Conservation (phyloP, 176 grass and related monocot genomes). For the Olyra latifolia region DNA sequence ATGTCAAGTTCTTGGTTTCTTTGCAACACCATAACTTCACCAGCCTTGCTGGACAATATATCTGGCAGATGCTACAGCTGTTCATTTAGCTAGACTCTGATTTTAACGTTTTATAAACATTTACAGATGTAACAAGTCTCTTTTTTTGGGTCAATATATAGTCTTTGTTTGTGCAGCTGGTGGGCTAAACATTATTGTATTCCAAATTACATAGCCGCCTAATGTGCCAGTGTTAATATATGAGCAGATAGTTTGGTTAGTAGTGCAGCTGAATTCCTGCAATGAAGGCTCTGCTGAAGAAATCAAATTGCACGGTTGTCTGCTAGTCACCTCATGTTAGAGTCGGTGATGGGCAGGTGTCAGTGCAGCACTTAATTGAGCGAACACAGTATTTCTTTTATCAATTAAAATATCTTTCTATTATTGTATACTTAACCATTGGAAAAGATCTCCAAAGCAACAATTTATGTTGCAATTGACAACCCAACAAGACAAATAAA, state of each 20-base stretch:
- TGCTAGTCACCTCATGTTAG: neutral
- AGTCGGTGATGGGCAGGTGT: conserved; percentile 6
- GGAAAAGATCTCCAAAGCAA: neutral
- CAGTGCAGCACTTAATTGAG: neutral
- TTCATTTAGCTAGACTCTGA: neutral
- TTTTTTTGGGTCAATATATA: neutral
- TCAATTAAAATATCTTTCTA: conserved; percentile 7
- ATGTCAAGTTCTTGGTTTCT: neutral
- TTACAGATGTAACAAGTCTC: neutral
- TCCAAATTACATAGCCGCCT: neutral
- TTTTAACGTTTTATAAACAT: neutral
- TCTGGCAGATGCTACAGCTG: neutral
- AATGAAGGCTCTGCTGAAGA: neutral
- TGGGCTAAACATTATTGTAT: neutral
- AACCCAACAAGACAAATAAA: conserved; percentile 23
- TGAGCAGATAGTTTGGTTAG: conserved; percentile 3
- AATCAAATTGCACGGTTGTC: neutral
- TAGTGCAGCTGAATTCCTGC: conserved; percentile 14
- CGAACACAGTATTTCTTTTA: neutral
- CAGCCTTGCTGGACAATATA: neutral
- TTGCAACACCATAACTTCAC: neutral
- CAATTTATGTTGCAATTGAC: conserved; percentile 20
- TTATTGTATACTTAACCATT: neutral
- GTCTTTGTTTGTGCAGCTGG: neutral
- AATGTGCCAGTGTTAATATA: neutral